A percentile compares a stretch with the other conserved stretches of the same genome.
Conservation (phyloP, 805 yeast species). For the Saccharomycopsis amapae region DNA sequence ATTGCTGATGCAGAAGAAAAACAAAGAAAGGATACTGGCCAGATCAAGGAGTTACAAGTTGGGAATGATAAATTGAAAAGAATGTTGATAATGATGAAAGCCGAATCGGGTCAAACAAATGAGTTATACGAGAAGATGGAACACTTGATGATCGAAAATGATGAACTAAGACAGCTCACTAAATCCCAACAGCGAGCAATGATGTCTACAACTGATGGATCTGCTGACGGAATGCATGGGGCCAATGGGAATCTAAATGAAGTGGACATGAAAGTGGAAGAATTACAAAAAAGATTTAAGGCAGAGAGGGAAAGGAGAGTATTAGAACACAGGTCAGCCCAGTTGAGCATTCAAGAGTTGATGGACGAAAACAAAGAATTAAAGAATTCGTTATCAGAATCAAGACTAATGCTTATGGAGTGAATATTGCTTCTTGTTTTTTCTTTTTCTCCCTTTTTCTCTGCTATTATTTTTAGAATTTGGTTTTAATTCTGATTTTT, state of each 20-base stretch:
- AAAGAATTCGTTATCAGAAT: slow-evolving; percentile 20
- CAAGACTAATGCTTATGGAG: too few relatives aligned
- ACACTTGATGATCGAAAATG: background rate
- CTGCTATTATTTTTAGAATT: too few relatives aligned
- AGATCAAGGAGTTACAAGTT: slow-evolving; percentile 2
- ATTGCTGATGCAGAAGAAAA: slow-evolving; percentile 10
- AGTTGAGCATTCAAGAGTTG: slow-evolving; percentile 41
- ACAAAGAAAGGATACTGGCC: slow-evolving; percentile 3
- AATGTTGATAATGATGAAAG: background rate
- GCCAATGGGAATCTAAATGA: too few relatives aligned
- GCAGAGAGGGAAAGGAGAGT: slow-evolving; percentile 64
- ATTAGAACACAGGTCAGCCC: slow-evolving; percentile 52
- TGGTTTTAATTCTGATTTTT: too few relatives aligned
- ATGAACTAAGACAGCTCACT: background rate
- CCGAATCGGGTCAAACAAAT: background rate
- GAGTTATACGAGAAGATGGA: background rate
- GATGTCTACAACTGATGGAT: slow-evolving; percentile 9
- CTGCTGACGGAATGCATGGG: slow-evolving; percentile 32
- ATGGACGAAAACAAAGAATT: slow-evolving; percentile 48
- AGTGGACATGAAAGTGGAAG: slow-evolving; percentile 60
- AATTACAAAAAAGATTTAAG: slow-evolving; percentile 58
- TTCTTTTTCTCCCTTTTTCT: background rate
- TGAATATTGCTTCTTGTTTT: too few relatives aligned
- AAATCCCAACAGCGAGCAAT: background rate
- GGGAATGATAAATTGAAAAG: background rate